These are phyloP conservation scores for Alternaria sp. DNA, from an alignment of 2,329 filamentous ascomycete species.

Conservation along the genomic window DNA sequence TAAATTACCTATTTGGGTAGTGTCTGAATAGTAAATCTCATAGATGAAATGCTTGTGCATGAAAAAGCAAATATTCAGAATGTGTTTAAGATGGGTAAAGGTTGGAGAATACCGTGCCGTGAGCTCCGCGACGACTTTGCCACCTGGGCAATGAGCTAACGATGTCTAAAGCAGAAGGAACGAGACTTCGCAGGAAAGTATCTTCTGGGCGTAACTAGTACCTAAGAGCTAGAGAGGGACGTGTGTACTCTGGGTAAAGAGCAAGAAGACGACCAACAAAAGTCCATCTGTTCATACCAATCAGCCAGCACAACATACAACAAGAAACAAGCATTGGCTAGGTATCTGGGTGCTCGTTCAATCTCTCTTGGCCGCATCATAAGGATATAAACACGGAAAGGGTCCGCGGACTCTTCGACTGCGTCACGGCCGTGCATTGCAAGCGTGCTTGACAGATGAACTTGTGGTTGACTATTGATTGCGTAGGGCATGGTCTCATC, in stretches of 20 bases:
- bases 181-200: no score
- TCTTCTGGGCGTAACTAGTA: no score
- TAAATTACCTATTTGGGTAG: no score
- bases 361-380: constrained; percentile 5
- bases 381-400: background rate
- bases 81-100: no score
- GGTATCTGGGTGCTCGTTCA: background rate
- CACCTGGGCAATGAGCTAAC: no score
- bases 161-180: no score
- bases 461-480: background rate
- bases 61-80: no score
- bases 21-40: no score
- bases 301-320: background rate
- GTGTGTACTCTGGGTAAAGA: background rate
- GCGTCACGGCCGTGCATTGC: constrained; percentile 9
- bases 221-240: background rate
- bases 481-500: background rate
- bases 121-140: no score
- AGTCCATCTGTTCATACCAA: background rate
- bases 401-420: constrained; percentile 7
- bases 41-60: no score
- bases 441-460: background rate
- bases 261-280: background rate
- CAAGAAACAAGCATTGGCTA: background rate
- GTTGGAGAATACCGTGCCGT: no score